Base-by-base conservation (phyloP, 2,329 filamentous ascomycete genomes). In the Neopestalotiopsis sp. region DNA sequence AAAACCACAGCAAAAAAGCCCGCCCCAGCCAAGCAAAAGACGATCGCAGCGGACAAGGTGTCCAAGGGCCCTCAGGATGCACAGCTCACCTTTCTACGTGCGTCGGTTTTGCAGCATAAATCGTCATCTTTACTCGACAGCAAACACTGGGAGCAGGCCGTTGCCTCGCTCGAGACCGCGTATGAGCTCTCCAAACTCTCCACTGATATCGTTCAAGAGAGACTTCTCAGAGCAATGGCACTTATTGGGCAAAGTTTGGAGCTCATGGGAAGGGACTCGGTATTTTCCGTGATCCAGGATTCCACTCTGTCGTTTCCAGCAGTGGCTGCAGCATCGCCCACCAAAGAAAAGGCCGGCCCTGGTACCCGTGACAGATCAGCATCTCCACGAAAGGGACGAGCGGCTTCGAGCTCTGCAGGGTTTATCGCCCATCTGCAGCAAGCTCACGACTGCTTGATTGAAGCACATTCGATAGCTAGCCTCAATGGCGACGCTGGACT, bases 231-330 rank as follows among this genome's bases (percentile, higher is more conserved):
- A 68, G 93, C 92, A 24, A 89, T 89, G 67, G 89, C 91, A 60
- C 86, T 92, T 58, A 84, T 94, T 69, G 86, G 89, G 17, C 87
- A 92, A 78, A 92, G 91, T 71, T 85, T 92, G 74, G 89, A 91
- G 61, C 87, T 91, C 75, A 93, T 97, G 84, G 87, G 90, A 13
- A 87, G 88, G 4, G 93, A 97, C 79, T 91, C 95, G 2, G 92
- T 96, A 3, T 97, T 95, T 78, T 97, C 94, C 20, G 92, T 95
- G 10, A 87, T 98, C 17, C 93, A 95, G 60, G 96, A 99, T 75
- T 98, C 96, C 0, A 97, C 94, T 0, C 90, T 98, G 32, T 97
- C 94, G 0, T 92, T 95, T 69, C 94, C 95, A 1, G 90, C 93
- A 0, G 84, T 95, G 49, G 82, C 82, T 71, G 77, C 80, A 70